Base-by-base conservation (phyloP, 2,329 filamentous ascomycete genomes). In the Fusarium sp. region DNA sequence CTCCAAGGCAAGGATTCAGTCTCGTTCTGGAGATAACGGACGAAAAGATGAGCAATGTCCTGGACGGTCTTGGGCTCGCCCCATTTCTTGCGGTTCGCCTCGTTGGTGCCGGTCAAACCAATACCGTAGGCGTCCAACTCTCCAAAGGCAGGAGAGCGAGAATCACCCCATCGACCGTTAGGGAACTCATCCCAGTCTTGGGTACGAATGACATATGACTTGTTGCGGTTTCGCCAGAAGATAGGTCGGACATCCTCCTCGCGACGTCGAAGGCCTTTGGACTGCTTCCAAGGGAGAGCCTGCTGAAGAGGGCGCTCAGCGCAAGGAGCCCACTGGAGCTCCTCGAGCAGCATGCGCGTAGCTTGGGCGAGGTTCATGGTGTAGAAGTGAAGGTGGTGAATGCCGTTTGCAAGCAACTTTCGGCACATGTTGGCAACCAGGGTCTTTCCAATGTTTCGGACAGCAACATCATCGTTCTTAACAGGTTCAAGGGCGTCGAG, bases 101-200 rank as follows among this genome's bases (percentile, higher is more conserved):
- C 94, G 77, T 97, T 99, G 52, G 93, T 97, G 29, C 96, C 96
- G 72, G 95, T 97, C 74, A 99, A 82, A 43, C 94, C 94, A 74
- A 98, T 93, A 42, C 94, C 95, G 77, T 99, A 98, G 11, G 93
- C 91, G 80, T 98, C 95, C 53, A 98, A 84, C 80, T 98, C 94
- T 75, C 96, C 96, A 76, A 98, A 99, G 50, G 96, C 96, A 65
- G 96, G 96, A 61, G 95, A 98, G 69, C 96, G 89, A 53, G 94
- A 95, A 80, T 99, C 96, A 81, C 96, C 97, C 96, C 96, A 99
- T 80, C 96, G 92, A 46, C 96, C 96, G 84, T 99, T 99, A 57
- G 96, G 96, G 75, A 98, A 99, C 80, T 99, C 96, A 75, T 99
- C 96, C 96, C 96, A 99, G 73, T 98, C 95, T 78, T 98, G 94